Base-by-base conservation (phyloP, 805 yeast species). In the Wickerhamomyces ciferrii region DNA sequence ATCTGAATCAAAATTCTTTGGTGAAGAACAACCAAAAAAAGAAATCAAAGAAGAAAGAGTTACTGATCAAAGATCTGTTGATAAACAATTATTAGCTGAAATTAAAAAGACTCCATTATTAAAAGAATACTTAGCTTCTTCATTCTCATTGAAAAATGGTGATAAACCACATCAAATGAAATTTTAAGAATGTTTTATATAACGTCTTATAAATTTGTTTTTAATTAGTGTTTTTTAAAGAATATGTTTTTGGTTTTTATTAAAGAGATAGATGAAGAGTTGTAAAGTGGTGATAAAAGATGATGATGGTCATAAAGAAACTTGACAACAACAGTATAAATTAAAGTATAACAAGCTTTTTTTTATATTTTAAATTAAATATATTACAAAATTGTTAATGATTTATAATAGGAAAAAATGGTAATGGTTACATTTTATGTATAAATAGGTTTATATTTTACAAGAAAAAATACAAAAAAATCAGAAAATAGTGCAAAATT, bases 81-180 rank as follows among this genome's bases (percentile, higher is more conserved):
- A 92, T 78, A 82, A 88, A 73, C 85, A 92, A 69, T 79, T 92
- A 70, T 78, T 94, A 68, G 76, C 92, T 65, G 94, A 87, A 78
- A 87, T 94, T 81, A 90, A 91, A 85, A 87, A 90, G 82, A 90
- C 96, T 67, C 96, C 97, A 72, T 82, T 89, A 71, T 86, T 92
- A 75, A 88, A 89, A 77, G 96, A 91, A 79, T 92, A 92, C 87
- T 83, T 92, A 71, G 85, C 96, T 62, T 72, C 97, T 65, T 78
- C 96, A 61, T 92, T 92, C 91, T 86, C 97, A 63, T 84, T 94
- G 77, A 91, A 89, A 87, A 83, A 80, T 77, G 98, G 98, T 76
- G 99, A 92, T 83, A 89, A 79, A 76, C 99, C 98, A 69, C 98
- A 92, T 77, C 83, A 87, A 72, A 87, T 94, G 85, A 89, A 87